Base-by-base conservation (phyloP, 139 green algal species). In the Pleodorina starrii region DNA sequence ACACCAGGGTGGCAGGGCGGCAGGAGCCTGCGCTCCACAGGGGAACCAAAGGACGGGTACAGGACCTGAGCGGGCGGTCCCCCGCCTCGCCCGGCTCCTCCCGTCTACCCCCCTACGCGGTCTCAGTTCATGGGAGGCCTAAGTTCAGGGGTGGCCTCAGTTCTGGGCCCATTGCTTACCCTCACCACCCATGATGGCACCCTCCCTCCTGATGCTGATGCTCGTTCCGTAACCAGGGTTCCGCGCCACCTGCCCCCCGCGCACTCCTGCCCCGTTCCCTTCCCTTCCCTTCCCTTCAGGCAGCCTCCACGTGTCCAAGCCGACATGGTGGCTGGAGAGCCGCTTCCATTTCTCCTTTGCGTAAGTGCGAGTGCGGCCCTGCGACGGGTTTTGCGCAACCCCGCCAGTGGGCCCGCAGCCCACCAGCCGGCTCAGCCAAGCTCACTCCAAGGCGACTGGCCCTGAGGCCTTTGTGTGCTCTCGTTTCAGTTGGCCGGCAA, bases 271-370 rank as follows among this genome's bases (percentile, higher is more conserved):
- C 25, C 44, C 44, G 7, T 43, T 29, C 44, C 27, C n/a, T 63
- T 5, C 44, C 74, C 43, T 27, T 9, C 42, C 44, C 5, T 66
- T 17, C 51, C 63, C 21, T 2, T 35, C 44, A 76, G 82, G 82
- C 44, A 69, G 63, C n/a, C 87, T 97, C 32, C 91, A 96, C 36
- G 89, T 97, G 19, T 94, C 87, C 57, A 95, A 95, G 78, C 95
- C 95, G 7, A 94, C 90, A 0, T 97, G 93, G 95, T 98, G 96
- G 96, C 91, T 98, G 21, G 92, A 95, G 88, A 94, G 86, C 25
- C 78, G 96, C 23, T 97, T 97, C 72, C 95, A 97, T 79, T 97
- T 97, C 59, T 87, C 38, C 29, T 97, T 97, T 46, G 76, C 79
- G 54, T 90, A 60, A 90, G 74, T 66, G n/a, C n/a, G n/a, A n/a